phyloP scores from a whole-genome alignment of 192 early-diverging fungal species.

The Cetraspora pellucida region DNA sequence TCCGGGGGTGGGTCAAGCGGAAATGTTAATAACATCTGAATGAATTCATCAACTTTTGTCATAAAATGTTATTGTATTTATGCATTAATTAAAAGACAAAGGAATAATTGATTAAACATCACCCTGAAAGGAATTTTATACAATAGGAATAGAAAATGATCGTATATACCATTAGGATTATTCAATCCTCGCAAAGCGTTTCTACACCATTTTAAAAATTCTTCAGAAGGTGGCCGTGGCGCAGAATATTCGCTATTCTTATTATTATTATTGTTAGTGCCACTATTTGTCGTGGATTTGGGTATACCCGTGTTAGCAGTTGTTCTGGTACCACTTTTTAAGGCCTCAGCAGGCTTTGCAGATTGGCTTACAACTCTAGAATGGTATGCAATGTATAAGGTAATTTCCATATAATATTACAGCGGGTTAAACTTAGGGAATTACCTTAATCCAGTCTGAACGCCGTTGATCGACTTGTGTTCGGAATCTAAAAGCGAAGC shows the following conservation, averaged over 20 bases:
- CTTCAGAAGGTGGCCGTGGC: slow-evolving; percentile 55
- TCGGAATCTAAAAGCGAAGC: too few relatives aligned
- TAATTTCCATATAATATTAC: background rate
- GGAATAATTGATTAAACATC: background rate
- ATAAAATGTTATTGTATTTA: background rate
- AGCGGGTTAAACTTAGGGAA: background rate
- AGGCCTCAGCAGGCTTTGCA: background rate
- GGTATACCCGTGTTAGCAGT: slow-evolving; percentile 25
- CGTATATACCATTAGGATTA: slow-evolving; percentile 53
- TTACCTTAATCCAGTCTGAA: background rate
- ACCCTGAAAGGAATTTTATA: background rate
- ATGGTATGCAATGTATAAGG: background rate
- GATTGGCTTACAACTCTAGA: background rate
- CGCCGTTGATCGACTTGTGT: background rate
- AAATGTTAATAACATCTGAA: slow-evolving; percentile 77
- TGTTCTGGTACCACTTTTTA: background rate
- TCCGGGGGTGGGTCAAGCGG: slow-evolving; percentile 62
- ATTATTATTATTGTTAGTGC: background rate
- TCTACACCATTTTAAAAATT: slow-evolving; percentile 76
- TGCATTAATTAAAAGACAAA: background rate
- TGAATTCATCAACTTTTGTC: slow-evolving; percentile 62
- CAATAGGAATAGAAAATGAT: background rate
- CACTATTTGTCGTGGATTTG: slow-evolving; percentile 22
- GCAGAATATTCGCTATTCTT: slow-evolving; percentile 29
- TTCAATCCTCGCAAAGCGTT: slow-evolving; percentile 61